Conservation (phyloP, 345 rosid genomes). For the Aethionema arabicum region DNA sequence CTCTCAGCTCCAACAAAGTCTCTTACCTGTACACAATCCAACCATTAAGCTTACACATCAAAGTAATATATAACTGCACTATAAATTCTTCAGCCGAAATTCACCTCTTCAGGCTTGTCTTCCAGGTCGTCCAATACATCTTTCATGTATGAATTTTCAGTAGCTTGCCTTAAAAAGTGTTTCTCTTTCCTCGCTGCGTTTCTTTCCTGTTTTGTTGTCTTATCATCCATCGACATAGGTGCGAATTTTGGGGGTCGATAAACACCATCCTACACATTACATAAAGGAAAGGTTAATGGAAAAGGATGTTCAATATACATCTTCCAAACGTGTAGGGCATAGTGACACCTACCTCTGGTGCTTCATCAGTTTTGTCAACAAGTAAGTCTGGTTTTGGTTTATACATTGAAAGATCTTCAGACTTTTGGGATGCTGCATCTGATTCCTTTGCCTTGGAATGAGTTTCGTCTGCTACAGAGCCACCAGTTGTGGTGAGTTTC, state of each 20-base stretch:
- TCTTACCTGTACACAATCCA: conserved; percentile 51
- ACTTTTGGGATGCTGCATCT: conserved; percentile 38
- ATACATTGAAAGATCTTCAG: conserved; percentile 66
- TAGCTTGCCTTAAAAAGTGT: conserved; percentile 52
- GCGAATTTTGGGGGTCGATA: conserved; percentile 79
- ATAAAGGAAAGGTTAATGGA: conserved; percentile 26
- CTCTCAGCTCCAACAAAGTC: conserved; percentile 70
- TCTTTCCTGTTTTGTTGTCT: conserved; percentile 70
- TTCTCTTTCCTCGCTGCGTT: conserved; percentile 68
- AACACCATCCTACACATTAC: conserved; percentile 49
- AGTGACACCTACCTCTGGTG: conserved; percentile 12
- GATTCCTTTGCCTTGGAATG: conserved; percentile 40
- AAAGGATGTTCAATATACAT: conserved; percentile 11
- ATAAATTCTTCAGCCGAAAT: conserved; percentile 7
- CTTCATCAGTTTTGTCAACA: conserved; percentile 46
- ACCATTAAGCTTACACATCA: conserved; percentile 21
- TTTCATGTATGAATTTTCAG: conserved; percentile 57
- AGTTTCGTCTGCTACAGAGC: conserved; percentile 35
- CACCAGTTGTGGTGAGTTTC: conserved; percentile 60
- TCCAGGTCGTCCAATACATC: conserved; percentile 74
- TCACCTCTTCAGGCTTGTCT: conserved; percentile 87
- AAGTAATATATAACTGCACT: conserved; percentile 9
- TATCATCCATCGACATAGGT: conserved; percentile 73
- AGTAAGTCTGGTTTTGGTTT: conserved; percentile 89
- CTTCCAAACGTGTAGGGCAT: conserved; percentile 3